These are phyloP conservation scores for Solanum hybrid DNA, from an alignment of 305 asterid genomes.

Conservation along the genomic window DNA sequence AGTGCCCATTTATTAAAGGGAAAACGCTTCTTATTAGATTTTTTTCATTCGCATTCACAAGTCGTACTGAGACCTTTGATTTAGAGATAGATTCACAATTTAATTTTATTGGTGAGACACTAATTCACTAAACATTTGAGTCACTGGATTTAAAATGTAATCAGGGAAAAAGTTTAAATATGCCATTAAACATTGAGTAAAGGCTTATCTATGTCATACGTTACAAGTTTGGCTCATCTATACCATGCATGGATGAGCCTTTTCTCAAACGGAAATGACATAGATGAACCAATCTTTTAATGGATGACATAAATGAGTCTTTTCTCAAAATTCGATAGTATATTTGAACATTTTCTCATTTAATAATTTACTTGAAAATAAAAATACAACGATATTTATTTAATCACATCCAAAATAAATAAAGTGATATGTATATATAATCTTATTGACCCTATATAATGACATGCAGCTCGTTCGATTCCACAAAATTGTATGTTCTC, in stretches of 20 bases:
- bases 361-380: background rate
- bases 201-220: too few relatives aligned
- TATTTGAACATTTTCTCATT: background rate
- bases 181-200: background rate
- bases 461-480: background rate
- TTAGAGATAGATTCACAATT: background rate
- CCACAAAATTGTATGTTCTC: background rate
- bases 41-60: too few relatives aligned
- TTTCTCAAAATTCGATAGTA: too few relatives aligned
- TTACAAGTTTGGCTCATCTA: too few relatives aligned
- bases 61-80: background rate
- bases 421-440: background rate
- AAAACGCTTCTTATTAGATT: too few relatives aligned
- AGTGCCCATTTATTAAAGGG: background rate
- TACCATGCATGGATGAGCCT: background rate
- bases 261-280: rapidly evolving
- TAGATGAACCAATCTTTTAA: too few relatives aligned
- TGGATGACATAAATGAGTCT: background rate
- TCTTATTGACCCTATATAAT: background rate
- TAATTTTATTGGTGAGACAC: background rate
- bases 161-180: background rate
- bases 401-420: background rate
- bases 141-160: background rate
- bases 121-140: background rate
- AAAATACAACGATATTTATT: background rate